Evolutionary conservation across 1,284 basidiomycete species (phyloP), one percentile per base, ranked within the genome.

Genomic region (Naganishia albida): DNA sequence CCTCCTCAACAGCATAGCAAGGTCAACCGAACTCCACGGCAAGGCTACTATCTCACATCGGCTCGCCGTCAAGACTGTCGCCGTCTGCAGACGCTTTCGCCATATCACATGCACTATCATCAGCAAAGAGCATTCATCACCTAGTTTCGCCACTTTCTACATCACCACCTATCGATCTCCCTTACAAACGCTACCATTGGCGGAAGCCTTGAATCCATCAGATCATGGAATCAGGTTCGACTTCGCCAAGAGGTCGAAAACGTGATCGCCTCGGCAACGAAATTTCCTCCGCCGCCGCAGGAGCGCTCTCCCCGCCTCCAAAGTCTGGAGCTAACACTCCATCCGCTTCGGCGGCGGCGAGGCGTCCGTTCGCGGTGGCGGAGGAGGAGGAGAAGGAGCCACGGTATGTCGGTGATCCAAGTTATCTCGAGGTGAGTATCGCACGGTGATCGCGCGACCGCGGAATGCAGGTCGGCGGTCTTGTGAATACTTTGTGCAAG

Each of bases 361-460:
- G 8, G 23, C 51, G 30, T 20, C 12, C 34, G 23, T 8, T 38
- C 18, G 34, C 51, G 1, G n/a, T 38, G n/a, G 44, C 25, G 20
- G 51, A 63, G 15, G 56, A 49, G 16, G 56, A 53, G 25, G 64
- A 65, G 20, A 42, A 48, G 44, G 64, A 65, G 51, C 56, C 64
- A 25, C 56, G 59, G 16, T 65, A 54, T 42, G 64, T 65, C 16
- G 64, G 64, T 38, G 64, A 65, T 55, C 64, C 64, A 3, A 52
- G 26, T 15, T 60, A 62, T 20, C 42, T 65, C 30, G 64, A 65
- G 64, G 64, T 65, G 43, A 48, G 64, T 60, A 12, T 28, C 7
- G 1, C n/a, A 13, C 7, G 12, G 39, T 26, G 52, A 42, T 25
- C 18, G 13, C 39, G 38, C 25, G n/a, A 40, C 25, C 2, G 15